Evolutionary conservation across 805 yeast species (phyloP), one percentile per base, ranked within the genome.

Genomic region (Pichia manshurica): DNA sequence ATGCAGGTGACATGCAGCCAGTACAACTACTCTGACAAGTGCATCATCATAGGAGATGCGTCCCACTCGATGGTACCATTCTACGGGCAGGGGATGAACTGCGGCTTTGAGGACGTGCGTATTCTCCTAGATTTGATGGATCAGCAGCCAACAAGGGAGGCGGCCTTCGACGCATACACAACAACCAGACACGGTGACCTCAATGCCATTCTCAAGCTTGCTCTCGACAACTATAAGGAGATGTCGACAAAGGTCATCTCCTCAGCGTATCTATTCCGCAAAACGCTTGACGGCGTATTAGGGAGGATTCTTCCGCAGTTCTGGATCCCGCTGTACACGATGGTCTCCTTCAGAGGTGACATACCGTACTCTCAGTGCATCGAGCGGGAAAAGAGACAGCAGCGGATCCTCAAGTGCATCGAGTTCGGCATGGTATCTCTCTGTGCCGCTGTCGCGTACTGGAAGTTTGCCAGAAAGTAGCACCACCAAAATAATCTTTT

Each of bases 11-110:
- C 74, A 41, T 82, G 87, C 55, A 67, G 68, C 43, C 88, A 91
- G 2, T 90, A 87, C 66, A 78, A 87, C 59, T 74, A 71, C 40
- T 63, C 71, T 37, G 85, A 81, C 41, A 75, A 77, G 48, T 81
- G 81, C 15, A 68, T 90, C 9, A 67, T 90, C 12, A 67, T 90
- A 25, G 97, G 97, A 5, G 97, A 90, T 63, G 96, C 97, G 0
- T 95, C 97, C 0, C 97, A 90, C 66, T 80, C 93, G 25, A 90
- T 89, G 96, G 97, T 90, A 5, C 97, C 97, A n/a, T 90, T 90
- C 64, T 90, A 89, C 61, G 97, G 97, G 9, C 97, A 90, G 64
- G 97, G 97, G 5, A 84, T 90, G 91, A 90, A 90, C 64, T 87
- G 96, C 61, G 97, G 97, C 1, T 84, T 90, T 63, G 97, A 90